phyloP scores from a whole-genome alignment of 1,284 basidiomycete species.

The Malassezia japonica region DNA sequence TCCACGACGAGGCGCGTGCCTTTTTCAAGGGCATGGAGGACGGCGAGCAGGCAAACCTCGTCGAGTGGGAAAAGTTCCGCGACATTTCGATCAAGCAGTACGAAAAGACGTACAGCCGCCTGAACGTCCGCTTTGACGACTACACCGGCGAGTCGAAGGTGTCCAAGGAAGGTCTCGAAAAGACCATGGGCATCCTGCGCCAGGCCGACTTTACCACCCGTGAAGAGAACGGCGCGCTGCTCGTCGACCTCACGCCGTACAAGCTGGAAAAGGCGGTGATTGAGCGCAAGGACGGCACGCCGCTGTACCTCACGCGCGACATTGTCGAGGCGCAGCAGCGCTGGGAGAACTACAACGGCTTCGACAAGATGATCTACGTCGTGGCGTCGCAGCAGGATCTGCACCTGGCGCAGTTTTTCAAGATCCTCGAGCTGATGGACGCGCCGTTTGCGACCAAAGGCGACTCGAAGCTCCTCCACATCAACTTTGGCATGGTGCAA shows the following conservation, averaged over 20 bases:
- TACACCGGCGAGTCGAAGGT: slow-evolving; percentile 92
- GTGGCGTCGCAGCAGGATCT: slow-evolving; percentile 89
- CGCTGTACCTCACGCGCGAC: slow-evolving; percentile 96
- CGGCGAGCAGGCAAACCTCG: slow-evolving; percentile 65
- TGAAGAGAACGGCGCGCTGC: slow-evolving; percentile 42
- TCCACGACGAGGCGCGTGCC: slow-evolving; percentile 72
- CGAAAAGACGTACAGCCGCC: slow-evolving; percentile 72
- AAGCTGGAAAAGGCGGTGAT: slow-evolving; percentile 75
- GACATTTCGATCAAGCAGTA: slow-evolving; percentile 85
- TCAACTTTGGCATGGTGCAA: slow-evolving; percentile 84
- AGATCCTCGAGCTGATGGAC: slow-evolving; percentile 80
- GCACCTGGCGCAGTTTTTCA: slow-evolving; percentile 87
- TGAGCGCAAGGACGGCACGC: slow-evolving; percentile 90
- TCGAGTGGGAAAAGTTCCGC: slow-evolving; percentile 86
- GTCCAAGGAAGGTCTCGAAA: slow-evolving; percentile 65
- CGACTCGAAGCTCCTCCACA: slow-evolving; percentile 63
- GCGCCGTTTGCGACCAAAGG: slow-evolving; percentile 64
- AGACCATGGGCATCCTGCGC: slow-evolving; percentile 37
- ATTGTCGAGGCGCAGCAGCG: slow-evolving; percentile 88
- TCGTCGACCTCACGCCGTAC: slow-evolving; percentile 41
- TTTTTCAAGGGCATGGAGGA: slow-evolving; percentile 98
- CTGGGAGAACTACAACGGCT: slow-evolving; percentile 53
- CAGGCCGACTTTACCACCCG: slow-evolving; percentile 21
- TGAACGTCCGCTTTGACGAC: slow-evolving; percentile 87
- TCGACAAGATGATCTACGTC: slow-evolving; percentile 98